Evolutionary conservation across 129 eudicot species (phyloP).

Genomic region (carrot (Daucus carota)): DNA sequence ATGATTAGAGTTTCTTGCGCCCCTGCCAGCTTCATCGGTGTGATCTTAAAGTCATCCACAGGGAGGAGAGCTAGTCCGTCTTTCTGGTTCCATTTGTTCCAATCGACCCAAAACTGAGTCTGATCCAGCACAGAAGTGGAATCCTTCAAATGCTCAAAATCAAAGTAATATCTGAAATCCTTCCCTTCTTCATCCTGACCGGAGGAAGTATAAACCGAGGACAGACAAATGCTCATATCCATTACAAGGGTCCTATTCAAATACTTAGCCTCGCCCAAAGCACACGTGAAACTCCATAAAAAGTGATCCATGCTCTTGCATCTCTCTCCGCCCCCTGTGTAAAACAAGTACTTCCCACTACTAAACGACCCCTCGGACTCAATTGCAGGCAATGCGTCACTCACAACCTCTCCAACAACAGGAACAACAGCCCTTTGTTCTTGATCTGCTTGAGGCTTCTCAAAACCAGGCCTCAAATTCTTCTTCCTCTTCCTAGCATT

Average conservation of each 20-base stretch:
- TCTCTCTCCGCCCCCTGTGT: conserved; percentile 74
- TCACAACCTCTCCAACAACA: conserved; percentile 58
- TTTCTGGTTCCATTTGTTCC: conserved; percentile 67
- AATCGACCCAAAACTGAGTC: conserved; percentile 67
- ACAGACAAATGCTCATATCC: conserved; percentile 74
- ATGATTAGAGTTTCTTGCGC: conserved; percentile 63
- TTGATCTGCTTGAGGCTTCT: conserved; percentile 34
- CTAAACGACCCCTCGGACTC: conserved; percentile 62
- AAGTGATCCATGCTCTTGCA: conserved; percentile 92
- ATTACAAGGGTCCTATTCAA: conserved; percentile 78
- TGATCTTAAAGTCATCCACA: conserved; percentile 64
- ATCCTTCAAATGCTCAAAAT: conserved; percentile 78
- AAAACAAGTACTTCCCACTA: conserved; percentile 63
- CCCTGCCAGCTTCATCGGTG: conserved; percentile 56
- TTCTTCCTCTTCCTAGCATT: conserved; percentile 78
- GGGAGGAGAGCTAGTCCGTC: conserved; percentile 47
- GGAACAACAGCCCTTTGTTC: conserved; percentile 30
- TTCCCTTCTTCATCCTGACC: conserved; percentile 87
- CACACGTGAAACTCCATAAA: conserved; percentile 92
- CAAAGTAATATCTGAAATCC: conserved; percentile 83
- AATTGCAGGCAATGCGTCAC: conserved; percentile 63
- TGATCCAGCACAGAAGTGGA: conserved; percentile 67
- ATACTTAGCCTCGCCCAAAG: conserved; percentile 84
- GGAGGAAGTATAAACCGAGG: conserved; percentile 61
- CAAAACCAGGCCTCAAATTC: conserved; percentile 50